Base-by-base conservation (phyloP, 805 yeast species). In the Pichia californica region DNA sequence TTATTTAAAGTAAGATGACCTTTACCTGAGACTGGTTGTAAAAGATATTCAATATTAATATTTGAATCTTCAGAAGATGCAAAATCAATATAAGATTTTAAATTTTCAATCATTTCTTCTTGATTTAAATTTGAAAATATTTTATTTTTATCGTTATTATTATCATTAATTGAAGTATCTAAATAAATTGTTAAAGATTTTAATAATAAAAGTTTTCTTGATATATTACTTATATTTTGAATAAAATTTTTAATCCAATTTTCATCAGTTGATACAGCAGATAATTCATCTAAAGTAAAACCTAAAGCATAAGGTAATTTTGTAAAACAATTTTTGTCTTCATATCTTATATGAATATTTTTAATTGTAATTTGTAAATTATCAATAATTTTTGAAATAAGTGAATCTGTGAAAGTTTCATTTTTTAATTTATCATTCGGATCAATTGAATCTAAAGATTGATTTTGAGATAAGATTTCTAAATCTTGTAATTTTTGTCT, bases 341-440 rank as follows among this genome's bases (percentile, higher is more conserved):
- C 99, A 56, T 89, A 93, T 45, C 99, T 73, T 18, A 93, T 62
- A 61, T 93, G 99, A 50, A 93, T 93, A 57, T 87, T 88, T 54
- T 81, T 86, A 51, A 93, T 86, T 2, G 95, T 85, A 11, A 93
- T 75, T 61, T 93, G 99, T 41, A 94, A 66, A 58, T 93, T 93
- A 62, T 93, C 98, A 20, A 91, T 83, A 50, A 93, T 82, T 60
- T 94, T 94, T 1, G 96, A 84, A 7, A 88, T 73, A 46, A 93
- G 70, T 35, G 88, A 79, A 53, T 88, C 96, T 11, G 95, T 81
- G 61, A 93, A 93, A 31, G 88, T 73, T 59, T 88, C 91, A 59
- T 81, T 84, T 43, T 78, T 70, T 9, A 71, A 71, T 23, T 68
- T 70, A 20, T 69, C 71, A 16, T 59, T 53, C 23, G 57, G 66